Evolutionary conservation across 2,329 filamentous ascomycete genomes (phyloP).

Genomic region (Lecanicillium sp.): DNA sequence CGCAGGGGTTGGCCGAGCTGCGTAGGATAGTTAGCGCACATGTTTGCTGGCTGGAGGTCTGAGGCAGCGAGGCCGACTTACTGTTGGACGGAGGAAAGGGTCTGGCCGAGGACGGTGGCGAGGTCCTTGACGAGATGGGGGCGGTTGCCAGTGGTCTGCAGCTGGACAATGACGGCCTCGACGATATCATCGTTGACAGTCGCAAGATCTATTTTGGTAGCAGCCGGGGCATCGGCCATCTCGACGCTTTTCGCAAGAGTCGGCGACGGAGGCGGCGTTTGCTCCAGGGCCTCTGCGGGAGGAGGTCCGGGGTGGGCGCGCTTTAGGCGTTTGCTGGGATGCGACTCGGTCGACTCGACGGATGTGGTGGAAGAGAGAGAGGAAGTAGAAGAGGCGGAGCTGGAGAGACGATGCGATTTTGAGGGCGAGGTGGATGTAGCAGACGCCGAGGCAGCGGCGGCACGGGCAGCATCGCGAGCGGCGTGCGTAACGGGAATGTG

Average conservation of each 20-base stretch:
- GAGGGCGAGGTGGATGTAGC: slow-evolving; percentile 27
- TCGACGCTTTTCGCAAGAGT: slow-evolving; percentile 20
- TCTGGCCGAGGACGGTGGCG: slow-evolving; percentile 67
- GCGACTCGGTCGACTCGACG: slow-evolving; percentile 23
- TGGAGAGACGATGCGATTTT: slow-evolving; percentile 4
- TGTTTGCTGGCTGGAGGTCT: slow-evolving; percentile 10
- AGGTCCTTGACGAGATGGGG: slow-evolving; percentile 94
- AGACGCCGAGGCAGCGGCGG: too few relatives aligned
- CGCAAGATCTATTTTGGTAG: slow-evolving; percentile 52
- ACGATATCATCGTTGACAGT: slow-evolving; percentile 94
- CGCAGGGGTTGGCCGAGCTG: slow-evolving; percentile 91
- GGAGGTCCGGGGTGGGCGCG: slow-evolving; percentile 56
- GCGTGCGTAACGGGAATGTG: slow-evolving; percentile 66
- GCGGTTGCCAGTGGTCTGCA: slow-evolving; percentile 83
- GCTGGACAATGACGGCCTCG: slow-evolving; percentile 77
- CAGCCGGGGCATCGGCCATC: slow-evolving; percentile 15
- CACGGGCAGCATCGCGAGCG: slow-evolving; percentile 42
- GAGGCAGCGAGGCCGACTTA: slow-evolving; percentile 43
- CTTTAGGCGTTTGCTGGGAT: slow-evolving; percentile 63
- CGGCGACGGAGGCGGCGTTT: slow-evolving; percentile 56
- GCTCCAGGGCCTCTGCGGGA: slow-evolving; percentile 61
- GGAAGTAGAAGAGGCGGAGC: slow-evolving; percentile 17
- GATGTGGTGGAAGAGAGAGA: slow-evolving; percentile 23
- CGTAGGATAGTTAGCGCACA: slow-evolving; percentile 15
- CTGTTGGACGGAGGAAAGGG: slow-evolving; percentile 83